Conservation (phyloP, 768 basidiomycete genomes). For the Pholiota microspora region DNA sequence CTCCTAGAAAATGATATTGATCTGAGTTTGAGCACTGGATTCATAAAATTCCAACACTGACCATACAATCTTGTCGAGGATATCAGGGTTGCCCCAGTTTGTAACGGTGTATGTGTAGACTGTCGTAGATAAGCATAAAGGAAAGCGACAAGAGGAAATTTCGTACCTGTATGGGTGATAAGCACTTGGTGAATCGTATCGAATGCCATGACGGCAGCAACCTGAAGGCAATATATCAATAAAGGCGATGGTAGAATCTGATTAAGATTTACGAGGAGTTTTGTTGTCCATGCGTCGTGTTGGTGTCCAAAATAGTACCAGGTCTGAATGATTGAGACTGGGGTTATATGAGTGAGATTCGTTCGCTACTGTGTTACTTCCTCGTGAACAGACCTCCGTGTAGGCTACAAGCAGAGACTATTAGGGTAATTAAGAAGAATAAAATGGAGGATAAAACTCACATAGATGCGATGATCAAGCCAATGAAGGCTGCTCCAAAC, state of each 20-base stretch:
- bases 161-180: conserved; percentile 52
- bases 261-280: conserved; percentile 33
- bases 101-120: conserved; percentile 24
- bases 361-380: not conserved
- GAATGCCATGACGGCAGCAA: conserved; percentile 43
- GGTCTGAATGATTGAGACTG: conserved; percentile 55
- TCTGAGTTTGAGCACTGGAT: not conserved
- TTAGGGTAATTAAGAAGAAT: not conserved
- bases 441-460: conserved; percentile 27
- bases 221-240: conserved; percentile 29
- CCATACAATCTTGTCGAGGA: conserved; percentile 21
- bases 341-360: too few species aligned
- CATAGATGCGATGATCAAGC: conserved; percentile 46
- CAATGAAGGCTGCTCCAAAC: conserved; percentile 49
- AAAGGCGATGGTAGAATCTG: not conserved
- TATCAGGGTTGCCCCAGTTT: conserved; percentile 18
- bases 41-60: conserved; percentile 4
- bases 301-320: conserved; percentile 56
- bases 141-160: conserved; percentile 5
- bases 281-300: conserved; percentile 47
- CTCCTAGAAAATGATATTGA: conserved; percentile 13
- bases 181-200: conserved; percentile 54
- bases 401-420: conserved; percentile 29
- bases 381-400: conserved; percentile 41
- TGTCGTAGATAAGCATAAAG: not conserved